Conservation (phyloP, 2,329 filamentous ascomycete species). For the Fusarium neocosmosporiellum region DNA sequence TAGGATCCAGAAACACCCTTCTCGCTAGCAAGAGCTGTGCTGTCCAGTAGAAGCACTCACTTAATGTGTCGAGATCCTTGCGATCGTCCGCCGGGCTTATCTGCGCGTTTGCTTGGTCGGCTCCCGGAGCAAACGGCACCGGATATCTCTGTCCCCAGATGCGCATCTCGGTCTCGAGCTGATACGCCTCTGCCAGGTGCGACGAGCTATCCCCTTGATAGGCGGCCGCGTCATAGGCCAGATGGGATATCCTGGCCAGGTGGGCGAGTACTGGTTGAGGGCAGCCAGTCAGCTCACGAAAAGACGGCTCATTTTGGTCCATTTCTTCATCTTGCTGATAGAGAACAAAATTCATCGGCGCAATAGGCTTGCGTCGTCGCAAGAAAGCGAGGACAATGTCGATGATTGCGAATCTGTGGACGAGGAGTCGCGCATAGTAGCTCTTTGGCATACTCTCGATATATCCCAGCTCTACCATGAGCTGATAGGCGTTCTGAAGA, state of each 20-base stretch:
- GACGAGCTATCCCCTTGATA: background rate
- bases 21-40: background rate
- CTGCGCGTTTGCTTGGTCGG: background rate
- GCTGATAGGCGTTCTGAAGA: background rate
- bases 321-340: background rate
- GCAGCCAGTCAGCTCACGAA: background rate
- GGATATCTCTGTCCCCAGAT: background rate
- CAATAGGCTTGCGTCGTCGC: background rate
- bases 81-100: background rate
- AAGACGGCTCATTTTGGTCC: background rate
- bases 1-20: background rate
- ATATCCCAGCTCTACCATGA: background rate
- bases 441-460: background rate
- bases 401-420: background rate
- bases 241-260: background rate
- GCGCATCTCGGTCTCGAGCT: background rate
- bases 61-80: background rate
- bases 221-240: background rate
- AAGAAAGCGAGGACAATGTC: background rate
- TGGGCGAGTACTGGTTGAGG: background rate
- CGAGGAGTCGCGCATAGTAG: background rate
- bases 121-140: background rate
- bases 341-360: background rate
- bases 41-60: constrained; percentile 2
- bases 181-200: background rate